Conservation (phyloP, 2,329 filamentous ascomycete species). For the Arthrobotrys conoides region DNA sequence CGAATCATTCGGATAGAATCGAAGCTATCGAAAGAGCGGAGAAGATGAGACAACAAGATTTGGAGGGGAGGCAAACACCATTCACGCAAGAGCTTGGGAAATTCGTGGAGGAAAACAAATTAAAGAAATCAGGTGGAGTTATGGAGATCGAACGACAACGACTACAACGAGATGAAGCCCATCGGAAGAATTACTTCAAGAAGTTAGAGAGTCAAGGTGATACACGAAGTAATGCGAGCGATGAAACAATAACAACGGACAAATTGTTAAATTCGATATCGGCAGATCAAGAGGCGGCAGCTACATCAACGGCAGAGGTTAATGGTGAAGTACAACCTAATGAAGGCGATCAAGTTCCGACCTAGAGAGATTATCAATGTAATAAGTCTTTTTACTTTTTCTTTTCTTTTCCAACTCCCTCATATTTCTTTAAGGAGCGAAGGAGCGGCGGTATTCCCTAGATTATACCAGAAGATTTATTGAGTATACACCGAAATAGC, state of each 20-base stretch:
- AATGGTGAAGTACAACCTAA: not conserved
- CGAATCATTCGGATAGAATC: constrained; percentile 91
- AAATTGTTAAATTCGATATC: constrained; percentile 58
- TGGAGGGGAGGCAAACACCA: constrained; percentile 81
- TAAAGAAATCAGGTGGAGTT: constrained; percentile 96
- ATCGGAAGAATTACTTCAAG: constrained; percentile 77
- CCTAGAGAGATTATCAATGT: not conserved
- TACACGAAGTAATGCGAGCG: constrained; percentile 57
- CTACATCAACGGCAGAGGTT: constrained; percentile 25
- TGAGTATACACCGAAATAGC: too few species aligned
- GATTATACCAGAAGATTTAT: constrained; percentile 12
- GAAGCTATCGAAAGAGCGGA: constrained; percentile 98
- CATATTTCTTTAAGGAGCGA: not conserved
- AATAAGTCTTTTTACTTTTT: too few species aligned
- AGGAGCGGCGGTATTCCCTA: constrained; percentile 2
- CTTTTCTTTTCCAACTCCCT: not conserved
- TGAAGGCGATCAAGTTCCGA: constrained; percentile 13
- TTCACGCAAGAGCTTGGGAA: constrained; percentile 86
- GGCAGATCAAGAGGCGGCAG: constrained; percentile 51
- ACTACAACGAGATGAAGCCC: constrained; percentile 86
- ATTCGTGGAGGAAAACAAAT: constrained; percentile 89
- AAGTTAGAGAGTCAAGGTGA: constrained; percentile 64
- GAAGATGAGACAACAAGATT: constrained; percentile 88
- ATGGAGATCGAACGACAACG: constrained; percentile 92
- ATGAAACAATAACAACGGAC: constrained; percentile 54